Base-by-base conservation (phyloP, 164 flowering plant genomes). In the Pachysandra terminalis region DNA sequence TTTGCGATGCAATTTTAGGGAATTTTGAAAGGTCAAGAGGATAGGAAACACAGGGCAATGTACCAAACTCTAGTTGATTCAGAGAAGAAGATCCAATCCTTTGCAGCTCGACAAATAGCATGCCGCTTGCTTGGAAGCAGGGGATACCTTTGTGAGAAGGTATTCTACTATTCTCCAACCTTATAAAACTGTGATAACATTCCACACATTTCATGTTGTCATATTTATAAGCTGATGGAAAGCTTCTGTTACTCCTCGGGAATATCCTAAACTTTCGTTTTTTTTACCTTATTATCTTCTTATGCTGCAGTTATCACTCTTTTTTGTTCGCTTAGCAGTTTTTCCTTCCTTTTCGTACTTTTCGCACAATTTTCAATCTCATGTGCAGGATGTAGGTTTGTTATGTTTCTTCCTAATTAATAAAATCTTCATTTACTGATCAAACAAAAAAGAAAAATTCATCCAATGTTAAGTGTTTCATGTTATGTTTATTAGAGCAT, bases 81-180 rank as follows among this genome's bases (percentile, higher is more conserved):
- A 55, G 96, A 90, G 52, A 68, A 85, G 64, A 95, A 95, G 75
- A 71, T 90, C 32, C 91, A 87, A 59, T 95, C 90, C 78, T 95
- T 80, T 77, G 71, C 97, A 49, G 92, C 98, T 71, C 88, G 97
- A 66, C 98, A 95, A 78, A 82, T 95, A 73, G 97, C 97, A 16
- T 95, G 99, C 70, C 94, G 97, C 49, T 70, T 95, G 78, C 91
- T 95, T 74, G 97, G 99, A 70, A 92, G 97, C 68, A 80, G 87
- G 74, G 93, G 88, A 58, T 95, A 92, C 74, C 97, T 90, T 57
- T 92, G 99, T 79, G 97, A 90, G 66, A 92, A 90, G 97, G 97
- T 92, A 84, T 60, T 72, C 35, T n/a, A n/a, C n/a, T n/a, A n/a
- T n/a, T n/a, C n/a, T n/a, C 49, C 27, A 49, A 37, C 12, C 45